Percentiles rank a stretch among this genome's conserved stretches.
These are phyloP conservation scores for Reutealis trisperma DNA, from an alignment of 345 rosid species.

Conservation along the genomic window DNA sequence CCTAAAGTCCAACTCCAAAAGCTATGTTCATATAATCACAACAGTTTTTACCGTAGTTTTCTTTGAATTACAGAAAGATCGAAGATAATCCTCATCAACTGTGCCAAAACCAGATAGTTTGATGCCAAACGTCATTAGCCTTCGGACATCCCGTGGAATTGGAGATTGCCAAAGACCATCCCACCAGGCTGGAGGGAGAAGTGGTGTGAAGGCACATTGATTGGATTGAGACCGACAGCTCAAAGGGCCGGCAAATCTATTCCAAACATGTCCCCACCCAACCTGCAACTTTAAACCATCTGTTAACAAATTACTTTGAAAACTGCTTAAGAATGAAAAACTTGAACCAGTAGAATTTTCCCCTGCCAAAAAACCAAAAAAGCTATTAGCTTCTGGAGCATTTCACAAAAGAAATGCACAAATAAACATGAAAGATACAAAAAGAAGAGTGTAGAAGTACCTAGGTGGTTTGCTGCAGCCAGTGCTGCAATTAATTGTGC, in stretches of 20 bases:
- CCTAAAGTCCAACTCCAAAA: background rate
- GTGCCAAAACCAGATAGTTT: slow-evolving; percentile 78
- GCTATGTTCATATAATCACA: slow-evolving; percentile 32
- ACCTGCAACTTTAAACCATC: slow-evolving; percentile 73
- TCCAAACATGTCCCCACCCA: slow-evolving; percentile 99
- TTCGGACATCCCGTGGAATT: slow-evolving; percentile 61
- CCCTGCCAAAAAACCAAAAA: slow-evolving; percentile 42
- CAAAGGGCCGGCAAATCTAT: slow-evolving; percentile 89
- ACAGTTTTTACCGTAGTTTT: slow-evolving; percentile 55
- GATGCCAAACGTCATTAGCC: slow-evolving; percentile 68
- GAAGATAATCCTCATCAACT: slow-evolving; percentile 59
- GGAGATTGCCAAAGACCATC: slow-evolving; percentile 97
- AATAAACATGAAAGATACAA: background rate
- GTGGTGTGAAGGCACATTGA: slow-evolving; percentile 89
- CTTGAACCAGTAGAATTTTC: slow-evolving; percentile 50
- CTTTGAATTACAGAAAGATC: slow-evolving; percentile 57
- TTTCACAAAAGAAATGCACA: background rate
- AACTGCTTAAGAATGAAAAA: slow-evolving; percentile 82
- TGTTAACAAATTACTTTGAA: slow-evolving; percentile 68
- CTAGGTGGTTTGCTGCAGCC: slow-evolving; percentile 80
- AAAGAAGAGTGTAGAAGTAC: slow-evolving; percentile 35
- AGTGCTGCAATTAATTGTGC: slow-evolving; percentile 88
- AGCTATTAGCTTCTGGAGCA: slow-evolving; percentile 2
- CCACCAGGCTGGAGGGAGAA: slow-evolving; percentile 98
- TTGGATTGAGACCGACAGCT: slow-evolving; percentile 71